Base-by-base conservation (phyloP, 805 yeast species). In the Kuraishia floccosa region DNA sequence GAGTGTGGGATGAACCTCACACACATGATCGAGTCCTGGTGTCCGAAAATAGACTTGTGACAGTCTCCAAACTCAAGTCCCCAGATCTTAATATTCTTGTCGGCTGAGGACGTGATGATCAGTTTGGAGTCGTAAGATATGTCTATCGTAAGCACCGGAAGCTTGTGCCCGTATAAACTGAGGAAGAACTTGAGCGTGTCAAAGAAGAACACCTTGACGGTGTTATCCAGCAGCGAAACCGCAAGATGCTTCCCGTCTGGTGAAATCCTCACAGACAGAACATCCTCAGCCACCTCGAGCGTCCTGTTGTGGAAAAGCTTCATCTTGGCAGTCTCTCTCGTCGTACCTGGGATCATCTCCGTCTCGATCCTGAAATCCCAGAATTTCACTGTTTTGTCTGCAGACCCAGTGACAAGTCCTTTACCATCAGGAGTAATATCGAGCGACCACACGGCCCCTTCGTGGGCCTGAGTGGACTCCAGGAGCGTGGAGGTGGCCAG, bases 11-110 rank as follows among this genome's bases (percentile, higher is more conserved):
- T 65, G 47, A 91, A 91, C 37, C 63, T 69, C 19, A 89, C 94
- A 39, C 69, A 67, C 94, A 89, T 84, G 36, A 91, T 83, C 3
- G 95, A 79, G 52, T 91, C 99, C 47, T 86, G 94, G 52, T 91
- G 99, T 1, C 94, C 99, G 53, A 91, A 91, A 17, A 91, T 73
- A 2, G 97, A 89, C 51, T 80, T 81, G 55, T 91, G 98, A 63
- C 98, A 91, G 56, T 91, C 99, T 56, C 99, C 99, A 56, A 91
- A 91, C 53, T 91, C 98, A 35, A 91, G 61, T 31, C 99, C 99
- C 99, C 99, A 91, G 35, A 91, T 81, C 57, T 93, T 86, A 49
- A 91, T 83, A 54, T 91, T 91, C 55, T 91, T 91, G 57, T 91
- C 99, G 0, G 98, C 98, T 1, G 96, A 85, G 4, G 96, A 83